Base-by-base conservation (phyloP, 148 eudicot genomes). In the Rhododendron griersonianum region DNA sequence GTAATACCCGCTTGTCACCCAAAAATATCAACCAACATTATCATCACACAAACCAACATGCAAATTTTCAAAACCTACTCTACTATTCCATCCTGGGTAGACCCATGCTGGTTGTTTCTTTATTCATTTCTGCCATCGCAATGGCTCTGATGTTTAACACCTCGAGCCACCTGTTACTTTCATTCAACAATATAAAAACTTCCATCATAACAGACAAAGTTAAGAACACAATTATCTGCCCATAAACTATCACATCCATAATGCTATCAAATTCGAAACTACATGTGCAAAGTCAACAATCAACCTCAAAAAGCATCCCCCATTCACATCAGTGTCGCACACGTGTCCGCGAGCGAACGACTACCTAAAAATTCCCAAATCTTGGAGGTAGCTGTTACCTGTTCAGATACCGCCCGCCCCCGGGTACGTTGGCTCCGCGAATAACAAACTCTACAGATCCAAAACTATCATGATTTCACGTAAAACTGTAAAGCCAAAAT, bases 211-310 rank as follows among this genome's bases (percentile, higher is more conserved):
- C 14, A n/a, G 9, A n/a, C 33, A 47, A n/a, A 78, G 14, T 1
- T 8, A 0, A 45, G 1, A 23, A 10, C 11, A 25, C 10, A 23
- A 5, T 50, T 50, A 47, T 79, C 5, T 48, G 44, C 25, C 6
- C 81, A 78, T 25, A 25, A 50, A 80, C 81, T 78, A 80, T 50
- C 82, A 80, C 61, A 80, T 48, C 82, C 55, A 80, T 28, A 25
- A 67, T 41, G 50, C 18, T 50, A 80, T 51, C 63, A 35, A 30
- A 30, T 80, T 80, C 3, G 13, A 80, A 28, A 30, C n/a, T 53
- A 44, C 83, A 47, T 47, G 57, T 47, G 57, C 81, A 47, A 28
- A 21, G 50, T 41, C 25, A 75, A 45, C 33, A 78, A 45, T n/a
- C 81, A 78, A 47, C 81, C 50, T n/a, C 14, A 41, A 71, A 71